Evolutionary conservation across 2,329 filamentous ascomycete genomes (phyloP), one percentile per base, ranked within the genome.

Genomic region (Cercospora sp.): DNA sequence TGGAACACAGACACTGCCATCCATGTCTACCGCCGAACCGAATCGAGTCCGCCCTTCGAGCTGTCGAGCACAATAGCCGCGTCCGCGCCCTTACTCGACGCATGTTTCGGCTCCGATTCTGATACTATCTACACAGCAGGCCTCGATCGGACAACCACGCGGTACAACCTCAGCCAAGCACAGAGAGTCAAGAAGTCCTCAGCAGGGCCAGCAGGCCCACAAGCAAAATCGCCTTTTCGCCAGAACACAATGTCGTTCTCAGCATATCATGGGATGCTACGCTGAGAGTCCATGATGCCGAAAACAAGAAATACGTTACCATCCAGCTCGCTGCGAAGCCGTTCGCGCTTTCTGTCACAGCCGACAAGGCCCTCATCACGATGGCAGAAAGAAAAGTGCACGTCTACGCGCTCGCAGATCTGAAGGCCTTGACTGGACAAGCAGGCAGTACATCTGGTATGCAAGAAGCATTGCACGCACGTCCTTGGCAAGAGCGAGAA

Each of bases 261-360:
- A 97, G 93, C 65, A 91, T 92, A 63, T 96, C 94, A 5, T 99
- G 95, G 95, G 94, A 99, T 80, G 89, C 87, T 70, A 97, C 92
- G 6, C 85, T 99, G 55, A 93, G 97, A 79, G 85, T 97, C 67
- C 92, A 97, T 83, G 86, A 90, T 76, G 83, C 90, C 59, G 63
- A 74, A 5, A 71, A 53, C 28, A 40, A 70, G 16, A 59, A 55
- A 26, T 73, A 67, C 43, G 66, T 74, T 24, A 61, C 71, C 55
- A 85, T 97, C 66, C 81, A 85, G 2, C 89, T 97, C 24, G 92
- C 91, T 0, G 91, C 89, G 30, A 99, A 97, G 80, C 93, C 93
- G 0, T 97, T 97, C 80, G 94, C 94, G 12, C 85, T 98, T 59
- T 91, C 86, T 34, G 79, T 87, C n/a, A 87, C 93, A 40, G 85